Evolutionary conservation across 225 moss, liverwort and hornwort species (phyloP).

Genomic region (Pseudoscleropodium purum): DNA sequence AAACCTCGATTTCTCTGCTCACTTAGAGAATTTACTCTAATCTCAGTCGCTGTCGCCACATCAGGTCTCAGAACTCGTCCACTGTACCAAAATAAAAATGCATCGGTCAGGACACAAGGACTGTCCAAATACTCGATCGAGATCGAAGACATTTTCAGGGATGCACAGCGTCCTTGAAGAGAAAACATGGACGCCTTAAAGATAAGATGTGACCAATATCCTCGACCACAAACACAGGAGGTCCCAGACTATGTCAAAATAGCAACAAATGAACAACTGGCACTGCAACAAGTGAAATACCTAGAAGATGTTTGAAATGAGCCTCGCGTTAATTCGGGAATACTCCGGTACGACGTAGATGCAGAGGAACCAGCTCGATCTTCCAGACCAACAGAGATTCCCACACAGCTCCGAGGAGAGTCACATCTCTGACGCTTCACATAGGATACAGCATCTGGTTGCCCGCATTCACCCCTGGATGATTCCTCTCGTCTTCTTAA

Average conservation of each 20-base stretch:
- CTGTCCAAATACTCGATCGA: neutral
- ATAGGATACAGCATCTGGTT: conserved; percentile 11
- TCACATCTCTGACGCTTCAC: conserved; percentile 26
- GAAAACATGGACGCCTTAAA: neutral
- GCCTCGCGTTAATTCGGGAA: conserved; percentile 26
- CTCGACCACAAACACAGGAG: neutral
- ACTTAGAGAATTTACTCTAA: conserved; percentile 12
- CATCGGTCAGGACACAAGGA: neutral
- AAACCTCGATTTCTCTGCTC: conserved; percentile 25
- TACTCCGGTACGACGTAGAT: conserved; percentile 12
- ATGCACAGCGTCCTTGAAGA: neutral
- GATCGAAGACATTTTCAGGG: neutral
- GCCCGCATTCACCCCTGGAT: conserved; percentile 10
- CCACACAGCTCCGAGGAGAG: conserved; percentile 14
- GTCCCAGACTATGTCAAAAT: neutral
- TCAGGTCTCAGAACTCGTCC: conserved; percentile 24
- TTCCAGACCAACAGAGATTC: conserved; percentile 9
- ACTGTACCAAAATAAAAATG: neutral
- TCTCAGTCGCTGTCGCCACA: conserved; percentile 3
- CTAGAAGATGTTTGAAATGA: conserved; percentile 20
- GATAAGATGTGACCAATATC: neutral
- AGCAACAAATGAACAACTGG: neutral
- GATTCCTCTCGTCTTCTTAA: conserved; percentile 25
- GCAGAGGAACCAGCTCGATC: conserved; percentile 9
- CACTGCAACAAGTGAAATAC: neutral